These are phyloP conservation scores for Cladorrhinum samala DNA, from an alignment of 495 filamentous ascomycete species.

Conservation along the genomic window DNA sequence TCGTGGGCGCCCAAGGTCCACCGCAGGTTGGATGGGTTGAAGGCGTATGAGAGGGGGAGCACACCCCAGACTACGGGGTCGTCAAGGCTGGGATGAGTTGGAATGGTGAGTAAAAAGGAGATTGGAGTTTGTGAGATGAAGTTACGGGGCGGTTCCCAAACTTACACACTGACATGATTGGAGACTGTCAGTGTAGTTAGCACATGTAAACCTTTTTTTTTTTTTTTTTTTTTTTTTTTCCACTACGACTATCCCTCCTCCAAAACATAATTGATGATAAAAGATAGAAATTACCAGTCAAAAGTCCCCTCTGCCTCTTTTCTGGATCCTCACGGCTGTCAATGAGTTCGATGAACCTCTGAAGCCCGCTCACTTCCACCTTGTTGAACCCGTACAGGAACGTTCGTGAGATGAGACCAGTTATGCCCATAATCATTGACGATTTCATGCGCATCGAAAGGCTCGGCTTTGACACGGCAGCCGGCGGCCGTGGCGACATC, in stretches of 20 bases:
- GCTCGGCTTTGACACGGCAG: constrained; percentile 33
- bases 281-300: constrained; percentile 60
- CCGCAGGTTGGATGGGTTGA: constrained; percentile 66
- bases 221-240: constrained; percentile 3
- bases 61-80: constrained; percentile 91
- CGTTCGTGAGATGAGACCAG: constrained; percentile 33
- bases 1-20: constrained; percentile 90
- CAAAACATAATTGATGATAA: too few species aligned
- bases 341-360: constrained; percentile 66
- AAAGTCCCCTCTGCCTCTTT: constrained; percentile 64
- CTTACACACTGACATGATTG: constrained; percentile 95
- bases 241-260: neutral
- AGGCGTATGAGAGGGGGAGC: constrained; percentile 63
- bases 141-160: too few species aligned
- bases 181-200: constrained; percentile 56
- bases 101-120: constrained; percentile 2
- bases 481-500: constrained; percentile 9
- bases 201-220: too few species aligned
- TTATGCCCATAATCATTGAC: constrained; percentile 48
- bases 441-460: constrained; percentile 50
- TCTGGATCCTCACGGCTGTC: constrained; percentile 65
- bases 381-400: constrained; percentile 48
- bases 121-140: neutral
- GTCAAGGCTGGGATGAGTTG: constrained; percentile 60
- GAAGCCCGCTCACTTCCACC: constrained; percentile 63